Conservation (phyloP, 148 eudicot species). For the Pouteria glomerata region DNA sequence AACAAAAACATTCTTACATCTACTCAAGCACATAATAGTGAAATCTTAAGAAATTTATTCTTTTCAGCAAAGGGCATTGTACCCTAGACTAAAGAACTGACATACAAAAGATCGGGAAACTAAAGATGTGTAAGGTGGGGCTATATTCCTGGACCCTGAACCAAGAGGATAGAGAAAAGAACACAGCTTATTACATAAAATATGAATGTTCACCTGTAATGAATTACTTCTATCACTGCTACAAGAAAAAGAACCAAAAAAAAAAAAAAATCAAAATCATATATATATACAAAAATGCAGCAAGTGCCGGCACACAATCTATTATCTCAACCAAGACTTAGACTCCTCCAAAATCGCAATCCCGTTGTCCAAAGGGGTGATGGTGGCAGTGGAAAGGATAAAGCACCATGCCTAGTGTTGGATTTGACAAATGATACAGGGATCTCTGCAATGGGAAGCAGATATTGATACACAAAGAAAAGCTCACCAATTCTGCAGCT, state of each 20-base stretch:
- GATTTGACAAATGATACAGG: not conserved
- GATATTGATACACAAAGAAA: not conserved
- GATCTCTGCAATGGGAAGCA: not conserved
- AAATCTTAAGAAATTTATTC: not conserved
- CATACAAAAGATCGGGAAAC: not conserved
- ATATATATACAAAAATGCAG: too few species aligned
- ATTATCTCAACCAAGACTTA: slow-evolving; percentile 4
- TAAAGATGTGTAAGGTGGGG: not conserved
- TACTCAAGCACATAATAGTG: not conserved
- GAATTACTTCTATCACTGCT: not conserved
- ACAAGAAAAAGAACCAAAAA: not conserved
- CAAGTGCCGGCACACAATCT: not conserved
- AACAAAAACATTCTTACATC: not conserved
- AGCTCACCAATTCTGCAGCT: slow-evolving; percentile 88
- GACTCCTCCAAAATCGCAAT: not conserved
- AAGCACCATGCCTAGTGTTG: not conserved
- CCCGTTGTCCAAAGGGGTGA: slow-evolving; percentile 1
- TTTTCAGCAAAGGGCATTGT: not conserved
- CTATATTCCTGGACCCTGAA: not conserved
- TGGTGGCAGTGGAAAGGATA: not conserved
- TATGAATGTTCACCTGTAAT: not conserved
- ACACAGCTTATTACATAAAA: not conserved
- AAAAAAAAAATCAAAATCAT: not conserved
- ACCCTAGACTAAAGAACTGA: not conserved
- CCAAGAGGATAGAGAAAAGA: not conserved